phyloP scores from a whole-genome alignment of 345 rosid species.

The Ceriops tagal region DNA sequence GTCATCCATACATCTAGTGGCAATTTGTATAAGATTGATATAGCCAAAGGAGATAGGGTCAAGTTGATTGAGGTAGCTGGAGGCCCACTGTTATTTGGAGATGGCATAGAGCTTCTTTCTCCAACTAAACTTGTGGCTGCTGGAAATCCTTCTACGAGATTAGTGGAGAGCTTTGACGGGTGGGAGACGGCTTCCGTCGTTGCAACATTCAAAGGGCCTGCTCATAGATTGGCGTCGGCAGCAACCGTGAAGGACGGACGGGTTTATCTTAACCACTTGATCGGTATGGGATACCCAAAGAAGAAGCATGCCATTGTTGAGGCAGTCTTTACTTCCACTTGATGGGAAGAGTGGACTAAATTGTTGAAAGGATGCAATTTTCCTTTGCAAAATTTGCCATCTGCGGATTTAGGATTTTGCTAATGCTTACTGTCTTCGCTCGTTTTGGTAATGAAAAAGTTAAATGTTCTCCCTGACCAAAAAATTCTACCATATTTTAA shows the following conservation, averaged over 20 bases:
- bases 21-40: conserved; percentile 53
- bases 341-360: not conserved
- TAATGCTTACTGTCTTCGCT: no score
- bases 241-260: conserved; percentile 80
- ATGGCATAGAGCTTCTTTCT: conserved; percentile 67
- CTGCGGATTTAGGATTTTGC: not conserved
- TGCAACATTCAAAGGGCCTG: conserved; percentile 59
- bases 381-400: not conserved
- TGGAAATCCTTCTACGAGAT: conserved; percentile 62
- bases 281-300: conserved; percentile 78
- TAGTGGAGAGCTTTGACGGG: conserved; percentile 77
- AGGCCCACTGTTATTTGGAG: conserved; percentile 62
- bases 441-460: no score
- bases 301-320: conserved; percentile 81
- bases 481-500: no score
- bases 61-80: conserved; percentile 46
- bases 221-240: conserved; percentile 68
- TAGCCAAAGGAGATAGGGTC: conserved; percentile 41
- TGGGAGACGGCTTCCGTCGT: conserved; percentile 75
- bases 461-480: no score
- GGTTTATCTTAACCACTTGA: conserved; percentile 67
- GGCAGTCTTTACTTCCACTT: conserved; percentile 48
- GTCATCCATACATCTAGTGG: conserved; percentile 73
- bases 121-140: conserved; percentile 77
- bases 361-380: not conserved